Conservation (phyloP, 352 stramenopile species). For the Thalassiosira delicatula region DNA sequence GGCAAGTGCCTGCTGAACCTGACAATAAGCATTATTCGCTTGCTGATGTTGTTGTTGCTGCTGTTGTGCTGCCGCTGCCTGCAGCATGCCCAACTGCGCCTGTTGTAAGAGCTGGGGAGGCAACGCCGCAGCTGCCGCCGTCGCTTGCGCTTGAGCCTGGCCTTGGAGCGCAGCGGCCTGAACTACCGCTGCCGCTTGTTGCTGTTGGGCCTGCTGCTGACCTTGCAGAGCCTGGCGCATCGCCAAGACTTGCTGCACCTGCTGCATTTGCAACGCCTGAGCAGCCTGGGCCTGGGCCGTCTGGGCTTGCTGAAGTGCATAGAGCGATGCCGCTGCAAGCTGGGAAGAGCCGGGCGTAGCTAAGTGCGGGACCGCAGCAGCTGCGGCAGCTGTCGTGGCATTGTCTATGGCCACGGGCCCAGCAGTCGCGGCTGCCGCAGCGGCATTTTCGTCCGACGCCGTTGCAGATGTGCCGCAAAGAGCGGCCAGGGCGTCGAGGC, state of each 20-base stretch:
- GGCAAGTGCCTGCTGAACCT: too few species aligned
- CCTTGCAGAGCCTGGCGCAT: constrained; percentile 11
- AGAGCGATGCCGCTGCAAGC: constrained; percentile 17
- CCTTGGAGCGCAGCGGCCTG: too few species aligned
- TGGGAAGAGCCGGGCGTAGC: not conserved
- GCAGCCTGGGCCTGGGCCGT: too few species aligned
- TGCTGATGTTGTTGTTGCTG: too few species aligned
- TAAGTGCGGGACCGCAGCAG: not conserved
- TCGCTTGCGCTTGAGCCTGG: too few species aligned
- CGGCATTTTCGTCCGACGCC: not conserved
- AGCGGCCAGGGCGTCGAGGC: constrained; percentile 69
- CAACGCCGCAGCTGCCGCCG: constrained; percentile 1
- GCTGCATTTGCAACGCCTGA: too few species aligned
- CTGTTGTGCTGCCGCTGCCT: too few species aligned
- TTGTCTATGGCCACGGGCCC: not conserved
- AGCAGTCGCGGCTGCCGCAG: not conserved
- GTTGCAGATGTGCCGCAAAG: constrained; percentile 47
- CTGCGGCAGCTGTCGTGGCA: constrained; percentile 5
- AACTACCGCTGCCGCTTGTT: too few species aligned
- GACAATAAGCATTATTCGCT: too few species aligned
- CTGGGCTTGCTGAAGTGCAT: constrained; percentile 30
- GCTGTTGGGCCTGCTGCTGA: constrained; percentile 29
- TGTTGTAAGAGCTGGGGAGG: constrained; percentile 25
- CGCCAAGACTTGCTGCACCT: constrained; percentile 17
- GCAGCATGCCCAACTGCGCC: too few species aligned